Conservation (phyloP, 2,329 filamentous ascomycete species). For the Pseudocercospora pini-densiflorae region DNA sequence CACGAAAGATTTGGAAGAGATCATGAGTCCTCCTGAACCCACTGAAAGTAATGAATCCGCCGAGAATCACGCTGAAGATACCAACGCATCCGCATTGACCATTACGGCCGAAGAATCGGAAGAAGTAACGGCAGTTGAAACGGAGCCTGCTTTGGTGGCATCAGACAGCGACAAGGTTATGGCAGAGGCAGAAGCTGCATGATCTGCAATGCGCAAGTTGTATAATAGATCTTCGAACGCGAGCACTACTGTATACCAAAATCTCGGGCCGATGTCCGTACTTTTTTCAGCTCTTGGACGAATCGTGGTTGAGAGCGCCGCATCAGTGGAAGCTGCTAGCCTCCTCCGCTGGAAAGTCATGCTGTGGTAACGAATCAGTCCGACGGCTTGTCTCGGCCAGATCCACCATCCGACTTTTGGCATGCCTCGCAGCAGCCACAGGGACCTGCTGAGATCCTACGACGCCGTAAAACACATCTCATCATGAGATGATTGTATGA, state of each 20-base stretch:
- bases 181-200: constrained; percentile 15
- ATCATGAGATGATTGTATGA: not conserved
- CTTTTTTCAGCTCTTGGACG: not conserved
- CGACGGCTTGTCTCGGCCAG: not conserved
- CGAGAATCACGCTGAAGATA: constrained; percentile 26
- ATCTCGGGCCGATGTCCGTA: not conserved
- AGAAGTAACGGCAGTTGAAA: constrained; percentile 13
- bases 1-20: constrained; percentile 66
- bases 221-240: constrained; percentile 1
- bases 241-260: constrained; percentile 7
- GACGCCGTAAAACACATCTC: not conserved
- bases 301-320: not conserved
- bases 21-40: constrained; percentile 21
- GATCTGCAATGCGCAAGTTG: constrained; percentile 10
- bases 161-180: constrained; percentile 16
- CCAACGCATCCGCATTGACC: constrained; percentile 6
- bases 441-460: constrained; percentile 1
- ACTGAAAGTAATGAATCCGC: constrained; percentile 15
- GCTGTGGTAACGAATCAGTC: constrained; percentile 12
- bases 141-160: constrained; percentile 6
- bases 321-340: not conserved
- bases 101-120: constrained; percentile 15
- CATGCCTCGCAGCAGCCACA: constrained; percentile 10
- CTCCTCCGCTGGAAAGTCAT: not conserved
- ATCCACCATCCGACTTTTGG: not conserved